Conservation (phyloP, 495 filamentous ascomycete genomes). For the Xylaria bambusicola region DNA sequence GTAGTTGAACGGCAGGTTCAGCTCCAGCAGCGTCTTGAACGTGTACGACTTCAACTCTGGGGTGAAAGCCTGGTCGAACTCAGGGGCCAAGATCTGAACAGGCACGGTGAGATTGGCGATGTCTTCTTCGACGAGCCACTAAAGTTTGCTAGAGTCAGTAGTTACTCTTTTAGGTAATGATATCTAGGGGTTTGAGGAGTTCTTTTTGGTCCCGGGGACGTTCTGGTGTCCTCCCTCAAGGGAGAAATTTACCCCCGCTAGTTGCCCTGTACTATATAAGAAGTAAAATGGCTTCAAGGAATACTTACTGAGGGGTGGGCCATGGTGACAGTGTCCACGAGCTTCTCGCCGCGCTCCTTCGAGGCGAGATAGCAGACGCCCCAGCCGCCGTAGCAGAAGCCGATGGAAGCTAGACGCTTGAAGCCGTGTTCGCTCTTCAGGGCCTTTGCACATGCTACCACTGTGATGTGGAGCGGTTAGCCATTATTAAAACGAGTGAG, state of each 20-base stretch:
- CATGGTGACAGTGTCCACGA: slow-evolving; percentile 59
- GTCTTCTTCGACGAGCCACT: slow-evolving; percentile 48
- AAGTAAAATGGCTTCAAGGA: too few relatives aligned
- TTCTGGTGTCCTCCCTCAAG: too few relatives aligned
- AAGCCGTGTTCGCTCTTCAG: slow-evolving; percentile 42
- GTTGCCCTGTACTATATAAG: too few relatives aligned
- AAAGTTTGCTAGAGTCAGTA: too few relatives aligned
- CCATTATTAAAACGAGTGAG: too few relatives aligned
- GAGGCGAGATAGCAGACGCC: slow-evolving; percentile 50
- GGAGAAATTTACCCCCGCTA: too few relatives aligned
- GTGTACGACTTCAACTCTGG: slow-evolving; percentile 53
- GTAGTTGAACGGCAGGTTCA: slow-evolving; percentile 56
- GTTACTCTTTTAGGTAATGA: too few relatives aligned
- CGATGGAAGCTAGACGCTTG: slow-evolving; percentile 53
- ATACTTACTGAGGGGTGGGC: slow-evolving; percentile 63
- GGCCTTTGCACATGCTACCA: slow-evolving; percentile 49
- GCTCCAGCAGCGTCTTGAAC: slow-evolving; percentile 43
- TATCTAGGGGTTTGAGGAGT: too few relatives aligned
- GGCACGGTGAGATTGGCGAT: slow-evolving; percentile 55
- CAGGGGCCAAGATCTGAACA: slow-evolving; percentile 60
- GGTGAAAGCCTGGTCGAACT: slow-evolving; percentile 51
- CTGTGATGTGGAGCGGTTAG: slow-evolving; percentile 1
- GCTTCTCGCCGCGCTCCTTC: slow-evolving; percentile 32
- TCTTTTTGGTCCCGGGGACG: too few relatives aligned
- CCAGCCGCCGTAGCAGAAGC: slow-evolving; percentile 66